Evolutionary conservation across 371 early-diverging fungal species (phyloP).

Genomic region (Rhizomucor pusillus): DNA sequence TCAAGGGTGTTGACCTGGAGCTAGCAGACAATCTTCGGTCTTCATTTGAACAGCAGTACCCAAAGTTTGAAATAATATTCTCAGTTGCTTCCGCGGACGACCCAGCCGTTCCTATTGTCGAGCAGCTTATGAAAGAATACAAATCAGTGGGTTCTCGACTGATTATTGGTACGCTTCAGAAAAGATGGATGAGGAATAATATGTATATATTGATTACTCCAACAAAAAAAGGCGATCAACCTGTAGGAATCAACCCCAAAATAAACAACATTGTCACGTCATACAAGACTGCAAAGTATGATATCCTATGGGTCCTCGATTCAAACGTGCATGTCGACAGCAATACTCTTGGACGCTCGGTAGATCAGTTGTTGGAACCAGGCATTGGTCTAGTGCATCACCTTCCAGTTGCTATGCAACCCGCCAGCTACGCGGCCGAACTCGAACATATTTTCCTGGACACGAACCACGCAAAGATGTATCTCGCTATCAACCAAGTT

Average conservation of each 20-base stretch:
- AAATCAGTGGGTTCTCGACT: constrained; percentile 73
- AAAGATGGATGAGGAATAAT: neutral
- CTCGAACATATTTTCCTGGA: constrained; percentile 86
- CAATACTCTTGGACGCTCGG: constrained; percentile 76
- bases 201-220: neutral
- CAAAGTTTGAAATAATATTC: constrained; percentile 80
- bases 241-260: constrained; percentile 89
- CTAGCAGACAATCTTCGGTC: constrained; percentile 77
- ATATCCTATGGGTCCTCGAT: constrained; percentile 93
- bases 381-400: constrained; percentile 93
- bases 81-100: constrained; percentile 78
- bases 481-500: constrained; percentile 84
- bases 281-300: constrained; percentile 76
- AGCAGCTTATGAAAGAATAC: constrained; percentile 62
- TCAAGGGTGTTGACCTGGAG: constrained; percentile 87
- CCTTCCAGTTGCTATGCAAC: constrained; percentile 74
- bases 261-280: constrained; percentile 90
- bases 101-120: constrained; percentile 73
- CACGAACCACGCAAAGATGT: constrained; percentile 93
- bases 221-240: constrained; percentile 52
- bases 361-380: constrained; percentile 66
- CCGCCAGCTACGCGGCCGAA: constrained; percentile 74
- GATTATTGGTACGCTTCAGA: constrained; percentile 30
- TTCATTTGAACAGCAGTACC: constrained; percentile 82
- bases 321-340: constrained; percentile 81